These are phyloP conservation scores for Dioscorea dumetorum DNA, from an alignment of 106 monocot species.

Conservation along the genomic window DNA sequence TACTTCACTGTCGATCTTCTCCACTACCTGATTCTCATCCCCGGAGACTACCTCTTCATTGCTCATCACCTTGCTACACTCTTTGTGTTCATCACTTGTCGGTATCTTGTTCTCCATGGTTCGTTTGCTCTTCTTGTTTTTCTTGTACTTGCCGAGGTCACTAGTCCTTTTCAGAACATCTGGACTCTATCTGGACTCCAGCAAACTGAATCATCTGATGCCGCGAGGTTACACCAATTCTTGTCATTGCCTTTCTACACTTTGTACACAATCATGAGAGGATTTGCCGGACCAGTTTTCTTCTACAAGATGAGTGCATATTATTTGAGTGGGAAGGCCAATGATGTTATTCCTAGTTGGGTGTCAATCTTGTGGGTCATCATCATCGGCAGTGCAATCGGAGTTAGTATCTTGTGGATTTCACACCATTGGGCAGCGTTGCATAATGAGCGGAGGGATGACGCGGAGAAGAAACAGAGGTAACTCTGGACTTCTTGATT, in stretches of 20 bases:
- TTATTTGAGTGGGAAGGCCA: conserved; percentile 58
- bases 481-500: neutral
- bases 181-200: conserved; percentile 78
- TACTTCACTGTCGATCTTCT: conserved; percentile 86
- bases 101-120: conserved; percentile 64
- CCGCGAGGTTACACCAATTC: conserved; percentile 29
- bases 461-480: conserved; percentile 33
- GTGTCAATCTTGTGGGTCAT: conserved; percentile 77
- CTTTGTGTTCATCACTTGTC: conserved; percentile 88
- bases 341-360: conserved; percentile 73
- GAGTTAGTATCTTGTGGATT: conserved; percentile 89
- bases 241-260: conserved; percentile 72
- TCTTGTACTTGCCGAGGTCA: conserved; percentile 72
- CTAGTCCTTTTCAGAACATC: conserved; percentile 77
- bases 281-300: conserved; percentile 65
- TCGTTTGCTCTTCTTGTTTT: conserved; percentile 67
- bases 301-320: conserved; percentile 71
- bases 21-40: conserved; percentile 66
- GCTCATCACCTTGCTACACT: conserved; percentile 97
- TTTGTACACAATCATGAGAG: conserved; percentile 69
- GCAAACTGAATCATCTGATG: conserved; percentile 32
- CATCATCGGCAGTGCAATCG: conserved; percentile 74
- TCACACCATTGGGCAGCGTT: conserved; percentile 68
- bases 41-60: conserved; percentile 75
- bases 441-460: conserved; percentile 32